Evolutionary conservation across 192 early-diverging fungal genomes (phyloP).

Genomic region (Entomortierella beljakovae): DNA sequence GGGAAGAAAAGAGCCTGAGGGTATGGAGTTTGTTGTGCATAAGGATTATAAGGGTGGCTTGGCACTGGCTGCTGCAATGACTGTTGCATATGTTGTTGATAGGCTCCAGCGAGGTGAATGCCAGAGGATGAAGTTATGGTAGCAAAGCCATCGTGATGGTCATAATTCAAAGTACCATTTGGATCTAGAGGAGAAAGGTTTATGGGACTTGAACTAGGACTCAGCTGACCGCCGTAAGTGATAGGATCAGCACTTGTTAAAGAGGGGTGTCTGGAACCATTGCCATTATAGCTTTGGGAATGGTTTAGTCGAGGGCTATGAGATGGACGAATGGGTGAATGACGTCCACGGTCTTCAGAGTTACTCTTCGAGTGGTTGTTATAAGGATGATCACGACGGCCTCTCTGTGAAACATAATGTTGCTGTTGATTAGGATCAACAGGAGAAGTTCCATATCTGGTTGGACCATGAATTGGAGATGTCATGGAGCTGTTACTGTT

Average conservation of each 20-base stretch:
- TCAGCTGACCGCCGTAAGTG: slow-evolving; percentile 14
- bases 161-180: background rate
- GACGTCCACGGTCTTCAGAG: slow-evolving; percentile 32
- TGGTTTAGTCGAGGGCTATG: slow-evolving; percentile 15
- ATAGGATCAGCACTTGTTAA: background rate
- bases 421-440: slow-evolving; percentile 20
- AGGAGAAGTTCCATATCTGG: slow-evolving; percentile 20
- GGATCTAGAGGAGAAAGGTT: slow-evolving; percentile 15
- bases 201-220: slow-evolving; percentile 20
- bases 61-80: slow-evolving; percentile 18
- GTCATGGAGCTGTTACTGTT: background rate
- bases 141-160: slow-evolving; percentile 1
- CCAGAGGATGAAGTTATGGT: background rate
- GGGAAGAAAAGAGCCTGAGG: slow-evolving; percentile 23
- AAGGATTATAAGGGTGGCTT: slow-evolving; percentile 20
- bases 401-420: slow-evolving; percentile 15
- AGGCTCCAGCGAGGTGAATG: slow-evolving; percentile 11
- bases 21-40: slow-evolving; percentile 38
- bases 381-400: slow-evolving; percentile 22
- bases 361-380: slow-evolving; percentile 16
- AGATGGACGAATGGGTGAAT: background rate
- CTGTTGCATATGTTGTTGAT: slow-evolving; percentile 5
- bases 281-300: background rate
- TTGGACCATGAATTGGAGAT: slow-evolving; percentile 13
- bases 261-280: background rate